Base-by-base conservation (phyloP, 2,329 filamentous ascomycete genomes). In the Lecanicillium sp. region DNA sequence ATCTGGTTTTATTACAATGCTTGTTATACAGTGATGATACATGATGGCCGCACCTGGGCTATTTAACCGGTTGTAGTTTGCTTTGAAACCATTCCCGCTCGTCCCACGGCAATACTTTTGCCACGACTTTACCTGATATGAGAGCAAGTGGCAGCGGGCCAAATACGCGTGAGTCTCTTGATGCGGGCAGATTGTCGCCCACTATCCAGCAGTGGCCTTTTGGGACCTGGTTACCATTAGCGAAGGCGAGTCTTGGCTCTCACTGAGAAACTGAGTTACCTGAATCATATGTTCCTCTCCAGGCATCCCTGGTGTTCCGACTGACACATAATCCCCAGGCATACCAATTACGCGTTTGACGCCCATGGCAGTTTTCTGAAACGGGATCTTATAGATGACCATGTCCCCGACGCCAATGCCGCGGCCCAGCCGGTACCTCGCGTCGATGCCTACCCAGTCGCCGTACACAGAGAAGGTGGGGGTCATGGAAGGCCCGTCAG, bases 171-270 rank as follows among this genome's bases (percentile, higher is more conserved):
- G 90, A 96, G 70, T 98, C 93, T 54, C 88, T 74, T 20, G 90
- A 96, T 59, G 79, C 85, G 3, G 81, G 75, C 52, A 95, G 62
- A 65, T 97, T 97, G 66, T 98, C 93, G 3, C 93, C 93, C 3
- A 83, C 79, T 6, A 96, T 72, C 81, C 89, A 97, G 59, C 90
- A 94, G 71, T 98, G 93, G 2, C 93, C 93, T 60, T 86, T 74
- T 0, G 93, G 93, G 14, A 98, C 81, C 87, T 94, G 59, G n/a
- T 33, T 30, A 52, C 10, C n/a, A n/a, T n/a, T n/a, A n/a, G 11
- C 7, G 50, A 37, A 24, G 39, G 33, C 37, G 6, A 38, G 35
- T 24, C 4, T 6, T 17, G 7, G 12, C 20, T 7, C 14, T 32
- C 5, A 19, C 38, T 5, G 15, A 17, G 9, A 24, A 40, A 4